Evolutionary conservation across 208 protist species (phyloP).

Genomic region (Leishmania braziliensis): DNA sequence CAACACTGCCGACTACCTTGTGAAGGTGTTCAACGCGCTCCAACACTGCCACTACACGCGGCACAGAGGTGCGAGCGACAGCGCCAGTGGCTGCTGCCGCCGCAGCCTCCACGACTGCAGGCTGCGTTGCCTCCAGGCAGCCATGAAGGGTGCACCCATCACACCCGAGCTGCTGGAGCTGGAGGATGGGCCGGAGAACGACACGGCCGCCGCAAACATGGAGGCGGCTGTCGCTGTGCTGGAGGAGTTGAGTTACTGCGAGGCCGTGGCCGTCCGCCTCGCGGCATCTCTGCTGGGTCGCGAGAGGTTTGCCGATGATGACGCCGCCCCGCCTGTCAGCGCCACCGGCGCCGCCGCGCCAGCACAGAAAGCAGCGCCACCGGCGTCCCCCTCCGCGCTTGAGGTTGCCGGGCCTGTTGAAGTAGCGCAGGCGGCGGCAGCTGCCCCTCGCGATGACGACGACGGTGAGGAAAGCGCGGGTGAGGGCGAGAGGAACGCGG

Average conservation of each 20-base stretch:
- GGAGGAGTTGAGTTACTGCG: slow-evolving; percentile 74
- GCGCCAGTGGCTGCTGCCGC: slow-evolving; percentile 28
- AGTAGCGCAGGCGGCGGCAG: background rate
- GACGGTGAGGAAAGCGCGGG: background rate
- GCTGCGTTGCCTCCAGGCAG: slow-evolving; percentile 51
- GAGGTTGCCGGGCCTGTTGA: background rate
- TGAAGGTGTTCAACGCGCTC: slow-evolving; percentile 75
- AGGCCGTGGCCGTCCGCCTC: slow-evolving; percentile 44
- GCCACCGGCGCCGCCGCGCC: background rate
- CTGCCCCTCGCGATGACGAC: background rate
- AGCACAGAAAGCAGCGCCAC: background rate
- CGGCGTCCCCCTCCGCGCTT: background rate
- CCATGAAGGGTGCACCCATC: slow-evolving; percentile 39
- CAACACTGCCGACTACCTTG: slow-evolving; percentile 54
- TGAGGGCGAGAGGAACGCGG: background rate
- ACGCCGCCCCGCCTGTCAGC: background rate
- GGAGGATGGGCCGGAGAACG: slow-evolving; percentile 32
- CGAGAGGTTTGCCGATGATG: background rate
- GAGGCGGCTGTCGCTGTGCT: slow-evolving; percentile 50
- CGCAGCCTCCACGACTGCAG: slow-evolving; percentile 42
- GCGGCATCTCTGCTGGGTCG: slow-evolving; percentile 18
- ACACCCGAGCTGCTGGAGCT: slow-evolving; percentile 33
- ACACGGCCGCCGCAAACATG: slow-evolving; percentile 19
- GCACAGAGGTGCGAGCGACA: slow-evolving; percentile 16
- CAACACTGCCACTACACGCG: slow-evolving; percentile 51